Evolutionary conservation across 2,329 filamentous ascomycete genomes (phyloP), one percentile per base, ranked within the genome.

Genomic region (Fusarium tupiense): DNA sequence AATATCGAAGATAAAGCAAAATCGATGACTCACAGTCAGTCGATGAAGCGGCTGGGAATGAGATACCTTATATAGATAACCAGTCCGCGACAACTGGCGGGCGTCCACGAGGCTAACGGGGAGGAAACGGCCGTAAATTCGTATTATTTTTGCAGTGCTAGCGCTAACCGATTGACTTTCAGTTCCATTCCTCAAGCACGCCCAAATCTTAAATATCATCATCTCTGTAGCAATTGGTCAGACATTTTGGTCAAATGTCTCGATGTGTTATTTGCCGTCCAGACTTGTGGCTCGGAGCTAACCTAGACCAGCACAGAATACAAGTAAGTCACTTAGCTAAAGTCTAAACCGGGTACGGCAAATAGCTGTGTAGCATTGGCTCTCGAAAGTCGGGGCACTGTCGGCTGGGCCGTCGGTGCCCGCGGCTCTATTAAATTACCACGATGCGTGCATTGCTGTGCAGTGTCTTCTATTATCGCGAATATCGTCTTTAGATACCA

Each of bases 11-110:
- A 17, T 1, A 8, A 5, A 17, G 1, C 17, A 17, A 17, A 9
- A 8, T 16, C 35, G 1, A 22, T 10, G 14, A 12, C 8, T 26
- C 4, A 10, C 1, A 8, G 3, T 1, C 6, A 8, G 19, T 47
- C 0, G 19, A 29, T 22, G 24, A 0, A 20, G 24, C 11, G 4
- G 11, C 10, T 24, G 14, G 7, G 10, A 2, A 9, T 13, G 14
- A 31, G 20, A n/a, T n/a, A 6, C 3, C 6, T n/a, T n/a, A 19
- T 50, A 24, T 19, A 8, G 0, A 0, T 37, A 10, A 5, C 2
- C 0, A 10, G 1, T 37, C 7, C 10, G 3, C 29, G 22, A 6
- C 16, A 50, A 2, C 22, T 5, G 8, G 47, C 16, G 29, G 22
- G 47, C 47, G 22, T 19, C 5, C 8, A 14, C 3, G 3, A 33